A percentile compares a stretch with the other conserved stretches of the same genome.
These are phyloP conservation scores for Botryosphaeria agaves DNA, from an alignment of 2,329 filamentous ascomycete genomes.

Conservation along the genomic window DNA sequence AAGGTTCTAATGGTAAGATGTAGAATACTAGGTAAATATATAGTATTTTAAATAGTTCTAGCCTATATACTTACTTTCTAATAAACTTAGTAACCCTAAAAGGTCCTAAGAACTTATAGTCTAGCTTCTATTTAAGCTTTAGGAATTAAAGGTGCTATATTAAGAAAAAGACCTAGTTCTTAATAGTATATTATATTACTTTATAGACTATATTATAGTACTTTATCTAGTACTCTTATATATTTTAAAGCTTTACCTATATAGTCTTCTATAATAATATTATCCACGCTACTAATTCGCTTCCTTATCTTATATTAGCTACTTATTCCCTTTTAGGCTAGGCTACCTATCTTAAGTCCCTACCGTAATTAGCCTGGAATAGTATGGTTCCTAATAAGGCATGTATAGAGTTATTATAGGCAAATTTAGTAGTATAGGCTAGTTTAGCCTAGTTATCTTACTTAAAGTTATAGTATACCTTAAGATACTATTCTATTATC, in stretches of 20 bases:
- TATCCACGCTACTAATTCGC: not conserved
- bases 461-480: constrained; percentile 1
- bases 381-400: constrained; percentile 1
- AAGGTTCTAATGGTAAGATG: not conserved
- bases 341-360: constrained; percentile 1
- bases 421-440: constrained; percentile 1
- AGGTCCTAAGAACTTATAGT: not conserved
- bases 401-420: constrained; percentile 3
- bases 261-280: too few relatives aligned
- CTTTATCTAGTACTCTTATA: constrained; percentile 1
- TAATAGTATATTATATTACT: constrained; percentile 2
- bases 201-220: constrained; percentile 1
- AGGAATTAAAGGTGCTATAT: not conserved
- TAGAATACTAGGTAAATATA: not conserved
- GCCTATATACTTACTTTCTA: not conserved
- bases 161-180: not conserved
- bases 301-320: not conserved
- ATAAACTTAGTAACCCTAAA: not conserved
- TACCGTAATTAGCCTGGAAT: constrained; percentile 2
- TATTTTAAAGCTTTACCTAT: not conserved
- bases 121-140: not conserved
- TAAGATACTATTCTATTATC: constrained; percentile 5
- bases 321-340: constrained; percentile 1
- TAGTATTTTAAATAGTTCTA: not conserved
- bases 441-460: constrained; percentile 2